These are phyloP conservation scores for Aegle marmelos DNA, from an alignment of 345 rosid species.

Conservation along the genomic window DNA sequence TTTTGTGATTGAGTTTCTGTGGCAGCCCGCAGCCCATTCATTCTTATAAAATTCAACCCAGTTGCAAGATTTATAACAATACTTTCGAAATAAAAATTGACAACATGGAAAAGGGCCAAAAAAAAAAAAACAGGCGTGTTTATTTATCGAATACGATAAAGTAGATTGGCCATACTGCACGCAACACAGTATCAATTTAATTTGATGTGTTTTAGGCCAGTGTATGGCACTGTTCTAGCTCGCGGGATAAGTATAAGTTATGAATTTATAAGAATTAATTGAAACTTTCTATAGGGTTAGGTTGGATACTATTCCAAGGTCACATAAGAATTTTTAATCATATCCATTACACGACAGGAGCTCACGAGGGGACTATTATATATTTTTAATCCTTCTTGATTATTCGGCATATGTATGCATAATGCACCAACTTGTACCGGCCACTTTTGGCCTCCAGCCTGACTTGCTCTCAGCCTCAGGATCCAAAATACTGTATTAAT, in stretches of 20 bases:
- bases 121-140: background rate
- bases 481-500: background rate
- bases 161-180: background rate
- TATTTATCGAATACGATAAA: background rate
- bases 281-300: slow-evolving; percentile 17
- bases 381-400: background rate
- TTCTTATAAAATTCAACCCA: slow-evolving; percentile 6
- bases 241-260: background rate
- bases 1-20: slow-evolving; percentile 10
- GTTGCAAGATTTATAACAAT: background rate
- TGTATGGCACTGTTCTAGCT: slow-evolving; percentile 1
- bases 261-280: background rate
- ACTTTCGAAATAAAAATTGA: background rate
- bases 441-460: background rate
- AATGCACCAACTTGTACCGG: slow-evolving; percentile 5
- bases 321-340: slow-evolving; percentile 1
- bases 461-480: background rate
- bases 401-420: background rate
- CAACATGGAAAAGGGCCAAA: background rate
- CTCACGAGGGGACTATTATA: background rate
- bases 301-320: slow-evolving; percentile 25
- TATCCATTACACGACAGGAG: slow-evolving; percentile 13
- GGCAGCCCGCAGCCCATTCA: background rate
- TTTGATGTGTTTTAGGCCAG: background rate
- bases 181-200: background rate